Conservation (phyloP, 2,329 filamentous ascomycete genomes). For the Thermoascus crustaceus region DNA sequence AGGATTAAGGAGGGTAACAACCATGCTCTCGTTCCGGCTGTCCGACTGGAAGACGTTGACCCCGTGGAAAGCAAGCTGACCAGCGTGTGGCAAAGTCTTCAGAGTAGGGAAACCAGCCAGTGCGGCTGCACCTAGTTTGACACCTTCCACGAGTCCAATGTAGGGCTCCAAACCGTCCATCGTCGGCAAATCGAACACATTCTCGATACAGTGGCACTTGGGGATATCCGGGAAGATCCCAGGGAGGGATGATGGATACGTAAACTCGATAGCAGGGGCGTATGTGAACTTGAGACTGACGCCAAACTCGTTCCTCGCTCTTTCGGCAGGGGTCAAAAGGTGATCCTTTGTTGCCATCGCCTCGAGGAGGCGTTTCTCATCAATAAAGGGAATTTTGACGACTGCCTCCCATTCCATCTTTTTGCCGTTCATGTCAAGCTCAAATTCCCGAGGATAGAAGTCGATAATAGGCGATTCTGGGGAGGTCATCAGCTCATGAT, state of each 20-base stretch:
- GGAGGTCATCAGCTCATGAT: conserved; percentile 88
- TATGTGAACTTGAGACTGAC: conserved; percentile 91
- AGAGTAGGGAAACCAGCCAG: conserved; percentile 89
- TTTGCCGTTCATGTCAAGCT: conserved; percentile 98
- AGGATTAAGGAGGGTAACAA: conserved; percentile 72
- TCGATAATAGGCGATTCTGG: conserved; percentile 88
- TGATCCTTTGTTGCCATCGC: conserved; percentile 83
- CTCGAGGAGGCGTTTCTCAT: conserved; percentile 72
- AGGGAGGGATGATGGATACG: conserved; percentile 78
- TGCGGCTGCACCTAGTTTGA: conserved; percentile 71
- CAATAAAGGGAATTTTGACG: conserved; percentile 97
- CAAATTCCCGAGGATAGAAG: conserved; percentile 95
- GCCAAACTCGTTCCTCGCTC: conserved; percentile 78
- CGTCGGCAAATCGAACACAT: conserved; percentile 88
- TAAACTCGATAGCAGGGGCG: conserved; percentile 65
- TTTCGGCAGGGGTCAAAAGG: conserved; percentile 68
- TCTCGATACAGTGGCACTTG: conserved; percentile 85
- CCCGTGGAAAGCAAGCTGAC: conserved; percentile 74
- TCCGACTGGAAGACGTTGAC: conserved; percentile 94
- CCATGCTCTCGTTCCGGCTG: conserved; percentile 92
- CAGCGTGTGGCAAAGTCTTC: conserved; percentile 75
- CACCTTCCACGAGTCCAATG: conserved; percentile 74
- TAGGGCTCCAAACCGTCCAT: conserved; percentile 84
- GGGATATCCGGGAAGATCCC: conserved; percentile 85
- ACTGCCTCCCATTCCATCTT: conserved; percentile 99